Conservation (phyloP, 148 eudicot genomes). For the Fallopia convolvulus region DNA sequence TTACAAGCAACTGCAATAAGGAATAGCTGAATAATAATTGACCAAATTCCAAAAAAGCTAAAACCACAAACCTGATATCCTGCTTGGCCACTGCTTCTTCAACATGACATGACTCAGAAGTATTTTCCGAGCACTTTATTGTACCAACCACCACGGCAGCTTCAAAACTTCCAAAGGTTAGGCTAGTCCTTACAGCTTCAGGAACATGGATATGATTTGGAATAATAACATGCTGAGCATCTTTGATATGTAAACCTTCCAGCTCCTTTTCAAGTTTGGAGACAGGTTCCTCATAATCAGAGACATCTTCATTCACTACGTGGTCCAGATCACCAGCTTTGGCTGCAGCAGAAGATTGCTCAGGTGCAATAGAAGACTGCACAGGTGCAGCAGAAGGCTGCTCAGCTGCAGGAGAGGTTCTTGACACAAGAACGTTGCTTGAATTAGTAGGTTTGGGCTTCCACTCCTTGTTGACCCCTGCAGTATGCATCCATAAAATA, state of each 20-base stretch:
- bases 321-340: slow-evolving; percentile 25
- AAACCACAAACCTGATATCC: slow-evolving; percentile 37
- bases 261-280: slow-evolving; percentile 41
- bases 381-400: slow-evolving; percentile 18
- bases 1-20: not conserved
- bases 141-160: slow-evolving; percentile 41
- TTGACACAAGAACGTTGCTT: slow-evolving; percentile 35
- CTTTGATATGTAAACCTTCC: slow-evolving; percentile 46
- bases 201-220: slow-evolving; percentile 73
- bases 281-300: slow-evolving; percentile 33
- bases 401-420: slow-evolving; percentile 30
- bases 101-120: slow-evolving; percentile 38
- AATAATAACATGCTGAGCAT: slow-evolving; percentile 51
- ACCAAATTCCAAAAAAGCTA: slow-evolving; percentile 2
- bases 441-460: slow-evolving; percentile 54
- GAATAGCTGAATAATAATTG: not conserved
- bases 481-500: slow-evolving; percentile 17
- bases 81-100: slow-evolving; percentile 40
- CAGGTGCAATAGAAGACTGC: not conserved
- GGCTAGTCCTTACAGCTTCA: slow-evolving; percentile 54
- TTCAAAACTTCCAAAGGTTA: slow-evolving; percentile 88
- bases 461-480: slow-evolving; percentile 70
- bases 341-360: slow-evolving; percentile 6
- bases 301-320: slow-evolving; percentile 19
- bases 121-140: slow-evolving; percentile 26